phyloP scores from a whole-genome alignment of 2,329 filamentous ascomycete species.

The Trichoderma atroviride region DNA sequence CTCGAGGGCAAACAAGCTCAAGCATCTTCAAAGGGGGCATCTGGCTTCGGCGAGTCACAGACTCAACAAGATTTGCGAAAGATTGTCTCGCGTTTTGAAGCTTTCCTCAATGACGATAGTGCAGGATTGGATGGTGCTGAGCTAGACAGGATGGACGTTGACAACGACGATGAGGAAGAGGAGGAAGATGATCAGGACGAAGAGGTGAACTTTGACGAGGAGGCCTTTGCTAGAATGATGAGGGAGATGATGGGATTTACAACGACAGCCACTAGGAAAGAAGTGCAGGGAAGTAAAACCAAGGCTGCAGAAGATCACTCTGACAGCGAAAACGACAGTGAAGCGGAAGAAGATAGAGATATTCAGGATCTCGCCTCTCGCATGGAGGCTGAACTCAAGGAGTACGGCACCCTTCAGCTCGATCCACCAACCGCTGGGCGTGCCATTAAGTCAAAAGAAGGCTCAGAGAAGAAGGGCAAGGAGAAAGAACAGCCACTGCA shows the following conservation, averaged over 20 bases:
- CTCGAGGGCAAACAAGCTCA: conserved; percentile 56
- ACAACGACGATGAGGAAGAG: conserved; percentile 51
- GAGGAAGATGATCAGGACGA: conserved; percentile 51
- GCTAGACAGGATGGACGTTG: conserved; percentile 69
- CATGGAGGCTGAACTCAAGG: conserved; percentile 73
- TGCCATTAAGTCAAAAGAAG: conserved; percentile 3
- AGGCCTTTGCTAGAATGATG: conserved; percentile 86
- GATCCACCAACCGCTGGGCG: conserved; percentile 38
- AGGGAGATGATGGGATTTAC: conserved; percentile 82
- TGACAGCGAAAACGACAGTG: conserved; percentile 34
- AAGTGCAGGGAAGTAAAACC: background rate
- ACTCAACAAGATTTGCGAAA: conserved; percentile 79
- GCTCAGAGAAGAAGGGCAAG: background rate
- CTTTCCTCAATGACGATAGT: conserved; percentile 83
- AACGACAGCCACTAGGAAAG: conserved; percentile 25
- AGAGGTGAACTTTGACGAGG: conserved; percentile 76
- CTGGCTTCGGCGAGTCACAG: conserved; percentile 65
- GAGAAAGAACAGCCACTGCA: conserved; percentile 17
- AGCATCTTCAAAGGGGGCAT: conserved; percentile 39
- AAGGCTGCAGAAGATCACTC: conserved; percentile 12
- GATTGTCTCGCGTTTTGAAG: conserved; percentile 91
- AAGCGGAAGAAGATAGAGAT: conserved; percentile 57
- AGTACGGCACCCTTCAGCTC: conserved; percentile 65
- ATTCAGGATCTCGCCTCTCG: conserved; percentile 67
- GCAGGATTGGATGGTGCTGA: conserved; percentile 80